Evolutionary conservation across 2,329 filamentous ascomycete species (phyloP), one percentile per base, ranked within the genome.

Genomic region (Aspergillus ochraceoroseus): DNA sequence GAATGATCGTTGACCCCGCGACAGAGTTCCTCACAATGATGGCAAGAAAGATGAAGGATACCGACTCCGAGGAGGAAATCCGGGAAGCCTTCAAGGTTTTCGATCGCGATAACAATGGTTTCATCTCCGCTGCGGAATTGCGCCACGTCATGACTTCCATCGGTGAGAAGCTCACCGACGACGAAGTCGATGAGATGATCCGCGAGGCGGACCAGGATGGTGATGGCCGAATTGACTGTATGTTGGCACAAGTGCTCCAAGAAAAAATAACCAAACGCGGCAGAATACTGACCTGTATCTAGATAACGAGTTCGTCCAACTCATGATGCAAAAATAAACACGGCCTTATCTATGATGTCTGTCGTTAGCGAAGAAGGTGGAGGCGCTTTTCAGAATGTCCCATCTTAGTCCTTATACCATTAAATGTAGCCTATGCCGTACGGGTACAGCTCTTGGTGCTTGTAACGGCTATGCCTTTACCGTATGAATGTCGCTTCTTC

Each of bases 31-130:
- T 92, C 47, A 92, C 86, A 51, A 92, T 92, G 86, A 92, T 92
- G 86, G 86, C 86, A 46, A 80, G 86, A 62, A 92, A 92, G 74
- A 92, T 92, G 86, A 90, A 90, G 76, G 86, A 90, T 60, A 92
- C 86, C 55, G 86, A 92, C 63, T 90, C 85, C 33, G 86, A 92
- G 70, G 86, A 92, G 71, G 86, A 92, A 67, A 92, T 92, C 56
- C 80, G 86, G 58, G 86, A 90, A 67, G 85, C 85, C 9, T 90
- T 90, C 79, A 89, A 89, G 76, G 84, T 86, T 39, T 92, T 92
- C 59, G 86, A 92, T 64, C 85, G 86, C 57, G 86, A 92, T 62
- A 92, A 90, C 75, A 92, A 92, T 69, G 86, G 86, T 40, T 92
- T 89, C 70, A 92, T 92, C 67, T 92, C 86, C 17, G 86, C 86